Conservation (phyloP, 139 green algal species). For the Trebouxia sp. region DNA sequence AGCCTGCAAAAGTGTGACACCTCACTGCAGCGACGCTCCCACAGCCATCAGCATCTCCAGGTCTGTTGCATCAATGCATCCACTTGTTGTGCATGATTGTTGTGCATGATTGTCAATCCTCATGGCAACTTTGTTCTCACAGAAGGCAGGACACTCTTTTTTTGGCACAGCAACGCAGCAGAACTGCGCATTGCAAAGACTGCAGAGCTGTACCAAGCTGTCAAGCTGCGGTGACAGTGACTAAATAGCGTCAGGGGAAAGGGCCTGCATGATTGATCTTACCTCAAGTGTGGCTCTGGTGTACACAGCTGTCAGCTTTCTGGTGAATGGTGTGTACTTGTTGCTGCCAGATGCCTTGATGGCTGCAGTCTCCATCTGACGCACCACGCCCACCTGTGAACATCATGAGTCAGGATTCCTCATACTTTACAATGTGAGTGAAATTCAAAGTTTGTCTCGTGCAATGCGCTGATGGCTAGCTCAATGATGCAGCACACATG, state of each 20-base stretch:
- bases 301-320: constrained; percentile 81
- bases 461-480: too few relatives aligned
- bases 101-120: too few relatives aligned
- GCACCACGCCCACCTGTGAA: constrained; percentile 73
- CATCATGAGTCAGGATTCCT: constrained; percentile 1
- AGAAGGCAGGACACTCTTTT: too few relatives aligned
- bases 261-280: neutral
- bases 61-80: neutral
- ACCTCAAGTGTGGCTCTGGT: constrained; percentile 88
- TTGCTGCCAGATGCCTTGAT: constrained; percentile 72
- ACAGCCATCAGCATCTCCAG: constrained; percentile 3
- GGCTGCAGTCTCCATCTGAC: constrained; percentile 79
- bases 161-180: too few relatives aligned
- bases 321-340: constrained; percentile 66
- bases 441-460: too few relatives aligned
- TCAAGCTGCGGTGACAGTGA: neutral
- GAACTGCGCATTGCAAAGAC: neutral
- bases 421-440: too few relatives aligned
- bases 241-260: too few relatives aligned
- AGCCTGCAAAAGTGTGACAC: neutral
- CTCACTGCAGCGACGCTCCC: too few relatives aligned
- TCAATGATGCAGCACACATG: too few relatives aligned
- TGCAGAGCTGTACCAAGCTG: neutral
- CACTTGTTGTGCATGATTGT: too few relatives aligned
- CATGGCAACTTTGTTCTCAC: too few relatives aligned